Evolutionary conservation across 148 eudicot species (phyloP), one percentile per base, ranked within the genome.

Genomic region (Heliamphora exappendiculata): DNA sequence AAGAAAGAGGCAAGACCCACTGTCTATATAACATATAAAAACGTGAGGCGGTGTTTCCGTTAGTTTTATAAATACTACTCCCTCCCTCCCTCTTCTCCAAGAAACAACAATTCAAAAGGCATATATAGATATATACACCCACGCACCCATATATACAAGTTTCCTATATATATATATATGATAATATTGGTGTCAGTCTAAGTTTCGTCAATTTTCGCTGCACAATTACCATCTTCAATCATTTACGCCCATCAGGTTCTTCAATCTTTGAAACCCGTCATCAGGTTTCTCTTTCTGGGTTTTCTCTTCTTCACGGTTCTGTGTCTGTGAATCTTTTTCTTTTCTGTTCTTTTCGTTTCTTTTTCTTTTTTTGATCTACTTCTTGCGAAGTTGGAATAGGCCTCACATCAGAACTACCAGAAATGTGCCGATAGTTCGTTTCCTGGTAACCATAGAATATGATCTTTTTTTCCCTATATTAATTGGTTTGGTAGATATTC

Each of bases 11-110:
- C 37, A 10, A 62, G 66, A 31, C 19, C n/a, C 12, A 67, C 6
- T n/a, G 6, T 9, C 22, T 44, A 14, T 5, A 6, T 7, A 55
- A 54, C 45, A 22, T 54, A 54, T 36, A 55, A 70, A n/a, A 77
- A 77, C 75, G 24, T 28, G 68, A 11, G 75, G 80, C 75, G 80
- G 80, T 69, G 72, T 53, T n/a, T 39, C 68, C 67, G 68, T 77
- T 57, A 7, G 45, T 34, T 47, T 29, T 5, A 5, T 11, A 19
- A 50, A 29, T 29, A 47, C 74, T 70, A 12, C 34, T 5, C 7
- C 60, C 58, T 31, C 31, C n/a, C 33, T 17, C 66, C 76, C 53
- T 58, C 67, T 34, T 41, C 76, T 42, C 37, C 67, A 74, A 74
- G 54, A 4, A 74, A 74, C 67, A 0, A 9, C 24, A 14, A 22